A percentile compares a stretch with the other conserved stretches of the same genome.
Evolutionary conservation across 1,139 yeast species (phyloP).

Genomic region (Pichia cactophila): DNA sequence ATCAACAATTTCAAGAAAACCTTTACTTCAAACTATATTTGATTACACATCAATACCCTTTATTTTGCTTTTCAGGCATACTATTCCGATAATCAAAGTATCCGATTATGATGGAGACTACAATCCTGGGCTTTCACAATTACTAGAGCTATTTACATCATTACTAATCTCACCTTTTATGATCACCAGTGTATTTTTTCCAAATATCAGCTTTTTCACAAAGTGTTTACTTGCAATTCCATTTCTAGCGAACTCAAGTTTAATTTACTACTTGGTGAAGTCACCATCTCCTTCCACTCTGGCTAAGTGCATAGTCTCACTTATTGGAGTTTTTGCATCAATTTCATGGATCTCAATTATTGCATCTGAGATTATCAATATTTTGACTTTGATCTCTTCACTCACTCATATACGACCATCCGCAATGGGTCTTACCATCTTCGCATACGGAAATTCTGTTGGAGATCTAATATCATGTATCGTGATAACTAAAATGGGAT

Average conservation of each 20-base stretch:
- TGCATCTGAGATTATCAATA: constrained; percentile 69
- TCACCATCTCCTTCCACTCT: constrained; percentile 19
- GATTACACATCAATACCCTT: constrained; percentile 16
- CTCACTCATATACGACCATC: constrained; percentile 66
- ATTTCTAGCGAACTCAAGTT: constrained; percentile 5
- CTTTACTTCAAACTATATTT: constrained; percentile 12
- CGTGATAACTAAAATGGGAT: constrained; percentile 79
- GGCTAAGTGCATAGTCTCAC: constrained; percentile 33
- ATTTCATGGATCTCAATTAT: constrained; percentile 68
- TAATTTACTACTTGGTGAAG: constrained; percentile 17
- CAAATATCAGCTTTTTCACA: constrained; percentile 9
- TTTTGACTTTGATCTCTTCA: constrained; percentile 56
- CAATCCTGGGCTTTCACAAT: constrained; percentile 17
- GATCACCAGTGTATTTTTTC: constrained; percentile 18
- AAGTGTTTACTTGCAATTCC: constrained; percentile 10
- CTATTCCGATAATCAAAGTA: constrained; percentile 21
- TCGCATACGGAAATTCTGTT: constrained; percentile 87
- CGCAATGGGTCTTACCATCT: constrained; percentile 73
- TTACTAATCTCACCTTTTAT: constrained; percentile 19
- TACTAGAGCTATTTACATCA: constrained; percentile 17
- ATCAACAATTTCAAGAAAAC: constrained; percentile 7
- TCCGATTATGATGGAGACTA: constrained; percentile 17
- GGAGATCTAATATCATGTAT: constrained; percentile 85
- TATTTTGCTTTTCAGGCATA: constrained; percentile 13
- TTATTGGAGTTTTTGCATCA: constrained; percentile 60